Percentiles rank a stretch among this genome's conserved stretches.
phyloP scores from a whole-genome alignment of 441 rosid genomes.

The Metrosideros polymorpha region DNA sequence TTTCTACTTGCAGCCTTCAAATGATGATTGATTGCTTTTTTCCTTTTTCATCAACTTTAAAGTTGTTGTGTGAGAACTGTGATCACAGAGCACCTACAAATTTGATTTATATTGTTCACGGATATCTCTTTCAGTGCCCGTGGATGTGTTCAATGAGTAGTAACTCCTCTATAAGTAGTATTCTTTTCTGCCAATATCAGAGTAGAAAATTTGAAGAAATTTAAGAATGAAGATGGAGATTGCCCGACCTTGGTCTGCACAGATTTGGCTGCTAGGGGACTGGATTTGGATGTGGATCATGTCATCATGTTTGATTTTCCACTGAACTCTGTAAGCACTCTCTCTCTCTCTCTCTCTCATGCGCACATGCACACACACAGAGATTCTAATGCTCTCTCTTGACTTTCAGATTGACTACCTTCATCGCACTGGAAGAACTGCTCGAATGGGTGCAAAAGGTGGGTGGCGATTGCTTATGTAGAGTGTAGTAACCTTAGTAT shows the following conservation, averaged over 20 bases:
- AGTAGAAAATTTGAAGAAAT: slow-evolving; percentile 78
- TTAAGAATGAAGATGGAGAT: slow-evolving; percentile 78
- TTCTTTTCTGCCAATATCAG: slow-evolving; percentile 18
- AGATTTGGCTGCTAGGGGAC: slow-evolving; percentile 91
- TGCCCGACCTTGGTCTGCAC: slow-evolving; percentile 92
- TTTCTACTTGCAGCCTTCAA: background rate
- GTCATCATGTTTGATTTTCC: slow-evolving; percentile 95
- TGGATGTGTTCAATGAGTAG: background rate
- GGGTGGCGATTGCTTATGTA: background rate
- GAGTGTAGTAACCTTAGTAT: background rate
- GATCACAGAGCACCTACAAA: background rate
- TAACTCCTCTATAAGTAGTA: background rate
- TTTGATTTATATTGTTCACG: background rate
- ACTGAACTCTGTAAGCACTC: slow-evolving; percentile 58
- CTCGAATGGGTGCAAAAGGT: slow-evolving; percentile 99
- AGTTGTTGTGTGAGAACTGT: background rate
- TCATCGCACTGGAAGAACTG: slow-evolving; percentile 93
- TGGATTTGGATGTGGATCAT: slow-evolving; percentile 84
- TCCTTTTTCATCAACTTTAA: background rate
- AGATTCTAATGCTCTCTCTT: background rate
- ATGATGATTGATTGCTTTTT: background rate
- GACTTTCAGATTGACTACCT: slow-evolving; percentile 75
- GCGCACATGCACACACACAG: background rate
- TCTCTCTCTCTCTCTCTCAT: background rate
- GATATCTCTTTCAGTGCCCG: background rate